phyloP scores from a whole-genome alignment of 2,329 filamentous ascomycete genomes.

The Epichloe gansuensis region DNA sequence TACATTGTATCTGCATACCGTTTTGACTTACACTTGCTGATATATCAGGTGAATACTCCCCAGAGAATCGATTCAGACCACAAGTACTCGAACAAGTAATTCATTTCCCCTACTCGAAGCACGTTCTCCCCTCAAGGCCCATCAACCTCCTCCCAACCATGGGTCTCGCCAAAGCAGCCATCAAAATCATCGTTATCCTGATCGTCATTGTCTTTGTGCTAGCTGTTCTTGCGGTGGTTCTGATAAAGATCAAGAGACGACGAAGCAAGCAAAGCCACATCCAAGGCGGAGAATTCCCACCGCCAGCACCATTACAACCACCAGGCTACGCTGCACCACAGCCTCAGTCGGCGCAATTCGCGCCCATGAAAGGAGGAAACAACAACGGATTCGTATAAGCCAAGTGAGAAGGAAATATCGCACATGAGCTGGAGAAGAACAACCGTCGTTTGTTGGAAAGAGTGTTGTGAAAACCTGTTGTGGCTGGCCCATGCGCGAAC shows the following conservation, averaged over 20 bases:
- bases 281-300: background rate
- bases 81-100: too few relatives aligned
- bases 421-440: too few relatives aligned
- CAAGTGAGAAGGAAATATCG: too few relatives aligned
- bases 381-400: background rate
- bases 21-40: background rate
- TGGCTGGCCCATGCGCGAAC: background rate
- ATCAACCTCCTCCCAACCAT: background rate
- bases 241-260: background rate
- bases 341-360: background rate
- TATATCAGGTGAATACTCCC: too few relatives aligned
- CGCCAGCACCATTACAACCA: background rate
- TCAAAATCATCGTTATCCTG: background rate
- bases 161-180: slow-evolving; percentile 1
- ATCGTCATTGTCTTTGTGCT: background rate
- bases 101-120: too few relatives aligned
- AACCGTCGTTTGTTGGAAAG: background rate
- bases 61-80: too few relatives aligned
- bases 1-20: background rate
- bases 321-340: background rate
- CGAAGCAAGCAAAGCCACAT: background rate
- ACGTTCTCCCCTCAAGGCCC: too few relatives aligned
- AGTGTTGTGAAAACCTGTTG: background rate
- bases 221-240: background rate
- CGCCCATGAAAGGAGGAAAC: background rate